Percentiles rank a stretch among this genome's conserved stretches.
Conservation (phyloP, 139 green algal genomes). For the Picochlorum costavermella region DNA sequence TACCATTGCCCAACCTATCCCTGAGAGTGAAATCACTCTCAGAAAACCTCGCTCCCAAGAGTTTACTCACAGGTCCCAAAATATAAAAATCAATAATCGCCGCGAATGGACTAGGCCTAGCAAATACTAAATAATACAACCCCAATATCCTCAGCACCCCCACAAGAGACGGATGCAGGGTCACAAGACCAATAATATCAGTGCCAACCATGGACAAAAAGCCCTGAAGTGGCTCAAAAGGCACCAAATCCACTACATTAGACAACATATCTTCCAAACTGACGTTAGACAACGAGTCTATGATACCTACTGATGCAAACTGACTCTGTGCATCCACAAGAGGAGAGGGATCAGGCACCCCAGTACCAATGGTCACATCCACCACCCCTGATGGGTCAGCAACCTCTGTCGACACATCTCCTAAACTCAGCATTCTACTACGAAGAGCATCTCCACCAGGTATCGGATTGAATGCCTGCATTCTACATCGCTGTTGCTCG, state of each 20-base stretch:
- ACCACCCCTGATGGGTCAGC: no score
- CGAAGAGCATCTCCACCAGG: no score
- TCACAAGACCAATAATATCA: constrained; percentile 17
- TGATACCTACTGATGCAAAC: no score
- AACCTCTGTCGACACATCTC: no score
- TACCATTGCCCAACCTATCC: constrained; percentile 69
- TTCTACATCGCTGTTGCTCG: no score
- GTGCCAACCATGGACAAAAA: background rate
- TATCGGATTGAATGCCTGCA: no score
- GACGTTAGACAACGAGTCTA: no score
- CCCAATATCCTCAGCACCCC: constrained; percentile 6
- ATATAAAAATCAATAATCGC: constrained; percentile 75
- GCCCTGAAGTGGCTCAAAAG: background rate
- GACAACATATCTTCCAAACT: no score
- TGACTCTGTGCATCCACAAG: no score
- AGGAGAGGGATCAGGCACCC: background rate
- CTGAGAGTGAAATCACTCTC: constrained; percentile 44
- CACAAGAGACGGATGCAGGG: constrained; percentile 8
- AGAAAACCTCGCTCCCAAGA: constrained; percentile 32
- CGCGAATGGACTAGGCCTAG: constrained; percentile 11
- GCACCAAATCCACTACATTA: background rate
- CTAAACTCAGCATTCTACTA: no score
- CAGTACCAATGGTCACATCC: no score
- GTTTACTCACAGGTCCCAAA: constrained; percentile 35
- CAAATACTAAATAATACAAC: constrained; percentile 25